These are phyloP conservation scores for Fusarium floridanum DNA, from an alignment of 2,329 filamentous ascomycete genomes.

Conservation along the genomic window DNA sequence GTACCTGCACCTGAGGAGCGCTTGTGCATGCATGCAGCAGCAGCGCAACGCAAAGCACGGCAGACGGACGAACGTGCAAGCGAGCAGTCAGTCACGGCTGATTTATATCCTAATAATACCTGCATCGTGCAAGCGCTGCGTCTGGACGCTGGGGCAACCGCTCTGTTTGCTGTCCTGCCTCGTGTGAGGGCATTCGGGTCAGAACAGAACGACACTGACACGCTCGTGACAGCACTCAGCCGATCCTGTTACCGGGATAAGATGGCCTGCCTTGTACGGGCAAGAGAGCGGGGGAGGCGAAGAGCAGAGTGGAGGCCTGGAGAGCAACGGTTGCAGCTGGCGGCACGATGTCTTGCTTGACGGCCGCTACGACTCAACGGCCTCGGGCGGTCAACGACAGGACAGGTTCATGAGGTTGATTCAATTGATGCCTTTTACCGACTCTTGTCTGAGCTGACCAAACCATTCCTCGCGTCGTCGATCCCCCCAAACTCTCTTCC, in stretches of 20 bases:
- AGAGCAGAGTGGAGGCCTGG: conserved; percentile 36
- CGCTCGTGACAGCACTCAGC: conserved; percentile 8
- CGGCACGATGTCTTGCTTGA: conserved; percentile 46
- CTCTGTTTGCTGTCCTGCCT: neutral
- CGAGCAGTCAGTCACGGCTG: conserved; percentile 22
- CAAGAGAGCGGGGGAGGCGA: conserved; percentile 43
- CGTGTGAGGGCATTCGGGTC: conserved; percentile 8
- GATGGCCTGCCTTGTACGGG: conserved; percentile 18
- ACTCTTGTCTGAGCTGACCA: conserved; percentile 1
- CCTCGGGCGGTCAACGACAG: conserved; percentile 25
- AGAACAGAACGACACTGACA: neutral
- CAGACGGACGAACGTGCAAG: conserved; percentile 27
- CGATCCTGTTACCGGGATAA: conserved; percentile 21
- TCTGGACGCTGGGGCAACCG: conserved; percentile 18
- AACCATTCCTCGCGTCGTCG: neutral
- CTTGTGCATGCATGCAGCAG: conserved; percentile 39
- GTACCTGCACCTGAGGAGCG: conserved; percentile 45
- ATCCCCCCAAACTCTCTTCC: conserved; percentile 9
- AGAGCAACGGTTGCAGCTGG: conserved; percentile 42
- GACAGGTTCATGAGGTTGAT: conserved; percentile 2
- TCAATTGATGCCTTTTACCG: neutral
- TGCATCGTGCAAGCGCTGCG: neutral
- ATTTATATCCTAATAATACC: conserved; percentile 7
- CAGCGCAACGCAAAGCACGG: conserved; percentile 29
- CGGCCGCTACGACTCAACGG: conserved; percentile 31